Base-by-base conservation (phyloP, 2,329 filamentous ascomycete species). In the Pleomassaria siparia region DNA sequence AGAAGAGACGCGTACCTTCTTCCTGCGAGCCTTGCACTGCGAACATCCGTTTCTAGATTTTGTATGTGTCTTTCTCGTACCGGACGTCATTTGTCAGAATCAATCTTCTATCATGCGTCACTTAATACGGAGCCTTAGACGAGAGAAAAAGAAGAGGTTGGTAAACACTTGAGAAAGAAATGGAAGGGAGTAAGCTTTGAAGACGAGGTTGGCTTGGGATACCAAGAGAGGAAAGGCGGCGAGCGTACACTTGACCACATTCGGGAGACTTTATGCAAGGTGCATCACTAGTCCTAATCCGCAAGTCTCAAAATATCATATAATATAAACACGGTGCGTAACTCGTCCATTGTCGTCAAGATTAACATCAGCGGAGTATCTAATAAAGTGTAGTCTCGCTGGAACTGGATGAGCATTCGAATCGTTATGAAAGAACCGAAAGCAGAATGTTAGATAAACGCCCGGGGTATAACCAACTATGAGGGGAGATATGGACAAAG, bases 21-120 rank as follows among this genome's bases (percentile, higher is more conserved):
- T 56, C 37, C 60, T 53, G 12, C 59, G 37, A 37, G 52, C 55
- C 46, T 63, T 63, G 43, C 60, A 63, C 40, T 63, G 58, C 20
- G 46, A 43, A 42, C 60, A 63, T 26, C 60, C 58, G 24, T 59
- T 59, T 11, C 58, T 42, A 21, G 53, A 57, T 44, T 63, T 63
- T 22, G 53, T 59, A 35, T 63, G 59, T 39, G 43, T 51, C 40
- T 54, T 50, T 33, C 57, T 56, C 4, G 58, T 44, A 18, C 50
- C 51, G 24, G 48, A 44, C 24, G 53, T 29, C 53, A 56, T 54
- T 20, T 28, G n/a, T 39, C 4, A 20, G 15, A 3, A 5, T 35
- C 16, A 8, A 15, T 8, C 20, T 35, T 35, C 16, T 8, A 35
- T 16, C 20, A 6, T 35, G 4, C 18, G 20, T 6, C 15, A 6